Conservation (phyloP, 2,329 filamentous ascomycete species). For the Pseudogymnoascus sp. region DNA sequence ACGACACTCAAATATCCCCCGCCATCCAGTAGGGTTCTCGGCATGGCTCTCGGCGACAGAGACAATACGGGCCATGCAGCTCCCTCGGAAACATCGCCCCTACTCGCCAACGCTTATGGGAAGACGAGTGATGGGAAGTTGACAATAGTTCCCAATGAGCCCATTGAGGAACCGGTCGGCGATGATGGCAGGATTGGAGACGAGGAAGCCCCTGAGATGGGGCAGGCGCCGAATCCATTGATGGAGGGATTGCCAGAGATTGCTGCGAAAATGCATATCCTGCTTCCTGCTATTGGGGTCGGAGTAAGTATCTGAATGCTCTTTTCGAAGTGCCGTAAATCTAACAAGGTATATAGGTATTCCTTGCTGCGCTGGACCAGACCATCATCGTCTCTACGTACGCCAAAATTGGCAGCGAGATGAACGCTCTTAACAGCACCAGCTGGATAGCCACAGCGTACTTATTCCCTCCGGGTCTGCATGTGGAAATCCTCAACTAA, state of each 20-base stretch:
- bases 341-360: constrained; percentile 43
- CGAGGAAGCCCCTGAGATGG: constrained; percentile 13
- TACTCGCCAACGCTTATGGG: constrained; percentile 30
- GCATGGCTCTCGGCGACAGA: neutral
- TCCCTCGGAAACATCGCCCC: constrained; percentile 36
- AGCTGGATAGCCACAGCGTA: constrained; percentile 62
- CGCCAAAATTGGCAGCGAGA: constrained; percentile 65
- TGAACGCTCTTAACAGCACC: constrained; percentile 64
- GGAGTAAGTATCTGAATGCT: constrained; percentile 38
- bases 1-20: neutral
- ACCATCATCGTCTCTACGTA: constrained; percentile 73
- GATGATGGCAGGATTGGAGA: constrained; percentile 18
- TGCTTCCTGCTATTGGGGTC: constrained; percentile 52
- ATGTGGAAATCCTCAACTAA: neutral
- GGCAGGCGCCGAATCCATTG: constrained; percentile 16
- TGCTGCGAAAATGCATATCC: constrained; percentile 42
- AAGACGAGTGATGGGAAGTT: constrained; percentile 18
- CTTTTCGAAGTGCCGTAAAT: neutral
- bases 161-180: constrained; percentile 22
- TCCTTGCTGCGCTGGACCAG: constrained; percentile 65
- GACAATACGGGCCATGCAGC: neutral
- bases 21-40: neutral
- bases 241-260: constrained; percentile 19
- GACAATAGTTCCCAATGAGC: constrained; percentile 11
- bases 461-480: constrained; percentile 5